These are phyloP conservation scores for Coniochaeta hoffmannii DNA, from an alignment of 2,329 filamentous ascomycete species.

Conservation along the genomic window DNA sequence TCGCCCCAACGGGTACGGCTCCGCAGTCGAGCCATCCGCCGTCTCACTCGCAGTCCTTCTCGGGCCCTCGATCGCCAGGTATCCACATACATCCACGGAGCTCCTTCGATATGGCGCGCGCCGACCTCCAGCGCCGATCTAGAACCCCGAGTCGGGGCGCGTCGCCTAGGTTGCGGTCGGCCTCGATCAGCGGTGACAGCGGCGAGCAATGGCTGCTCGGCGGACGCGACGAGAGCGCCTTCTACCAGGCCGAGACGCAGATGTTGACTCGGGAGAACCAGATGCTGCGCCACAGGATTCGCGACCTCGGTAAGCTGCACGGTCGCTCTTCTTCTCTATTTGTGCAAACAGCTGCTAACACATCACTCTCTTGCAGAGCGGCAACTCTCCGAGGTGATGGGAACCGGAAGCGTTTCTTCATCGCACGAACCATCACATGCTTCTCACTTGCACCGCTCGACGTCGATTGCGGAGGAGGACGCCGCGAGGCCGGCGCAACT, in stretches of 20 bases:
- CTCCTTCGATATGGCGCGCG: slow-evolving; percentile 52
- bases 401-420: slow-evolving; percentile 16
- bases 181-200: slow-evolving; percentile 51
- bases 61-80: slow-evolving; percentile 41
- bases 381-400: slow-evolving; percentile 38
- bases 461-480: slow-evolving; percentile 35
- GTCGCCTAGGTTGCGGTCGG: slow-evolving; percentile 48
- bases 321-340: neutral
- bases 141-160: slow-evolving; percentile 51
- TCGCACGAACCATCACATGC: slow-evolving; percentile 40
- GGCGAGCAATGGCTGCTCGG: slow-evolving; percentile 52
- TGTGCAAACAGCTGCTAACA: slow-evolving; percentile 10
- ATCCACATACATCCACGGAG: slow-evolving; percentile 40
- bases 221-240: slow-evolving; percentile 66
- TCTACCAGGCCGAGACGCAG: slow-evolving; percentile 77
- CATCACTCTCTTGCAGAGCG: slow-evolving; percentile 31
- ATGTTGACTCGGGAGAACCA: slow-evolving; percentile 73
- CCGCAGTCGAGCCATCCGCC: slow-evolving; percentile 18
- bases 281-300: slow-evolving; percentile 69
- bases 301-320: slow-evolving; percentile 55
- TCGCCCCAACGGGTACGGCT: slow-evolving; percentile 9
- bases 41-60: slow-evolving; percentile 14
- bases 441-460: slow-evolving; percentile 40
- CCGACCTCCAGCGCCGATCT: slow-evolving; percentile 48
- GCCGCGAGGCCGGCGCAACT: slow-evolving; percentile 11